Conservation (phyloP, 192 early-diverging fungal species). For the Haplosporangium gracile region DNA sequence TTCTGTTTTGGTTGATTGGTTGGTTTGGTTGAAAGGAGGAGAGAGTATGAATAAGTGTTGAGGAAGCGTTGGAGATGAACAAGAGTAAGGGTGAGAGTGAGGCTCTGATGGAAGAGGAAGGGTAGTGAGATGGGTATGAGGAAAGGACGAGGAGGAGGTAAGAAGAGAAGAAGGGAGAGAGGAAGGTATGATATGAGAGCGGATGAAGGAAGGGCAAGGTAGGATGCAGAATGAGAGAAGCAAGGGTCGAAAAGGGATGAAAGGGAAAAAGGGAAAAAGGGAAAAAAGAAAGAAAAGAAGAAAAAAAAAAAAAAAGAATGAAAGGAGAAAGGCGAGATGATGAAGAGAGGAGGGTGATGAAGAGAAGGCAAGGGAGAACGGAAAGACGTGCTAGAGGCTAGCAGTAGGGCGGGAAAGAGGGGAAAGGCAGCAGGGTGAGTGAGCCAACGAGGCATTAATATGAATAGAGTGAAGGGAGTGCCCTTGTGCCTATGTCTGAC, state of each 20-base stretch:
- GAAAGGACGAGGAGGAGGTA: neutral
- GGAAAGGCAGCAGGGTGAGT: neutral
- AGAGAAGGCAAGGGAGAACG: neutral
- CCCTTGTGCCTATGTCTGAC: too few relatives aligned
- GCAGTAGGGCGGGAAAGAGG: neutral
- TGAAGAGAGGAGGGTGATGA: neutral
- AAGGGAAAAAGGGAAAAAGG: neutral
- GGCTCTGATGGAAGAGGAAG: neutral
- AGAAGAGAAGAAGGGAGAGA: neutral
- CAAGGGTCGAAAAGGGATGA: slow-evolving; percentile 1
- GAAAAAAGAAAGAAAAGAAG: neutral
- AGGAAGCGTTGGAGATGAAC: neutral
- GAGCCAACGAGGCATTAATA: neutral
- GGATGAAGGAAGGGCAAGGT: neutral
- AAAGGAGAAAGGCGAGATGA: neutral
- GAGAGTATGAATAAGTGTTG: neutral
- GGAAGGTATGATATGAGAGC: neutral
- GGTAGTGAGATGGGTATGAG: neutral
- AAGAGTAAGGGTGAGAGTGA: neutral
- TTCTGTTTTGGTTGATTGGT: neutral
- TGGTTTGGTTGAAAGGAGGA: neutral
- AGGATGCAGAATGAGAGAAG: slow-evolving; percentile 5
- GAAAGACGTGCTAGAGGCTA: slow-evolving; percentile 11
- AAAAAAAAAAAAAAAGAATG: neutral
- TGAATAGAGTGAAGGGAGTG: neutral